These are phyloP conservation scores for Penicillium arizonense DNA, from an alignment of 495 filamentous ascomycete species.

Conservation along the genomic window DNA sequence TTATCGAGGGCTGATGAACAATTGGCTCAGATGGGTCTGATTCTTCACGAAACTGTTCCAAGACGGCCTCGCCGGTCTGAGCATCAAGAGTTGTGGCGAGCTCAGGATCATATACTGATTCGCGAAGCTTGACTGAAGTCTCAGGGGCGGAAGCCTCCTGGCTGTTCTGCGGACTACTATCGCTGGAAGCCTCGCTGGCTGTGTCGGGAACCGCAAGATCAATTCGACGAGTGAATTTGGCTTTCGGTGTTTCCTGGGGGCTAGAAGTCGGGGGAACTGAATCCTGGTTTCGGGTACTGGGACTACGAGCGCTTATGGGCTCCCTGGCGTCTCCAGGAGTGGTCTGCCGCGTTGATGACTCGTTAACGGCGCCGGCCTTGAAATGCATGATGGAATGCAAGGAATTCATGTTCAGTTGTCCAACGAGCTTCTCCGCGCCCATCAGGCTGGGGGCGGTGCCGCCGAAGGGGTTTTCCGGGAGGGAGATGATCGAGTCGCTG, in stretches of 20 bases:
- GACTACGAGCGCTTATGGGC: conserved; percentile 16
- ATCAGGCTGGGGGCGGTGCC: conserved; percentile 57
- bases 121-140: background rate
- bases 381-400: conserved; percentile 31
- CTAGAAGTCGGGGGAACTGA: conserved; percentile 10
- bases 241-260: conserved; percentile 30
- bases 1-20: conserved; percentile 14
- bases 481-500: conserved; percentile 42
- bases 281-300: conserved; percentile 8
- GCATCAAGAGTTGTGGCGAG: conserved; percentile 43
- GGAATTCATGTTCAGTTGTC: conserved; percentile 67
- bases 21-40: conserved; percentile 21
- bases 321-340: conserved; percentile 27
- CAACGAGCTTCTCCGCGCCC: conserved; percentile 66
- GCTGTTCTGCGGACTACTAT: conserved; percentile 14
- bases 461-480: conserved; percentile 37
- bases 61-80: conserved; percentile 36
- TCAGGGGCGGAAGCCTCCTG: conserved; percentile 1
- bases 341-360: conserved; percentile 34
- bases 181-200: conserved; percentile 42
- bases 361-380: conserved; percentile 31
- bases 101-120: conserved; percentile 28
- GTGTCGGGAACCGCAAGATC: conserved; percentile 43
- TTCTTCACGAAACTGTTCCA: conserved; percentile 23
- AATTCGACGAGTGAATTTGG: conserved; percentile 33